phyloP scores from a whole-genome alignment of 441 rosid species.

The Arabidopsis hybrid region DNA sequence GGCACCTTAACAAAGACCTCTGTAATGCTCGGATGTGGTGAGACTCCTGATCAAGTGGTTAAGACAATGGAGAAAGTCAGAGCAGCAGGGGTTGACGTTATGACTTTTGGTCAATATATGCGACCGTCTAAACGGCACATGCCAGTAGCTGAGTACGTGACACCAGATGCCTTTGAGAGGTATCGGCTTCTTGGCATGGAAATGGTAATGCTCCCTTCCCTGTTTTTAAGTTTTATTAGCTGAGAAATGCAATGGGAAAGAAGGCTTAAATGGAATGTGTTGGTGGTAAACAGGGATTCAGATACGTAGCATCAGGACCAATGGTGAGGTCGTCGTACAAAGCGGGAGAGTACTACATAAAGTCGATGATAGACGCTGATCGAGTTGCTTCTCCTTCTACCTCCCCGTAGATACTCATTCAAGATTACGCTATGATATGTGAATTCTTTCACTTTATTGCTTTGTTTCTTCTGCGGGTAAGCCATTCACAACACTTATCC shows the following conservation, averaged over 20 bases:
- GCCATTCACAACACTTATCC: constrained; percentile 23
- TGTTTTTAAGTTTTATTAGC: neutral
- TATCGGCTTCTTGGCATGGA: constrained; percentile 88
- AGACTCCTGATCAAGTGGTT: constrained; percentile 91
- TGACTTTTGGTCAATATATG: constrained; percentile 99
- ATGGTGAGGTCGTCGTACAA: constrained; percentile 99
- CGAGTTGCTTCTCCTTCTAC: constrained; percentile 64
- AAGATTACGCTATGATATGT: constrained; percentile 22
- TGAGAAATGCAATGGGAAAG: constrained; percentile 6
- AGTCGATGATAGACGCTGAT: constrained; percentile 94
- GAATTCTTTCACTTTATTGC: constrained; percentile 36
- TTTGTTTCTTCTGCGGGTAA: constrained; percentile 24
- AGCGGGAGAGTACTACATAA: constrained; percentile 98
- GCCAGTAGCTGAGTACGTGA: constrained; percentile 94
- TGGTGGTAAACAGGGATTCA: constrained; percentile 71
- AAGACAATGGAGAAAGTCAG: constrained; percentile 95
- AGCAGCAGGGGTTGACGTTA: constrained; percentile 93
- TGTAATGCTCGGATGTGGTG: constrained; percentile 96
- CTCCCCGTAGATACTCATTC: constrained; percentile 46
- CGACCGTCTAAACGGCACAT: constrained; percentile 98
- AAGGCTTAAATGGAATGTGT: constrained; percentile 18
- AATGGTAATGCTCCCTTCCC: constrained; percentile 65
- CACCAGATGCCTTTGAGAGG: constrained; percentile 92
- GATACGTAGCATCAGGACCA: constrained; percentile 96
- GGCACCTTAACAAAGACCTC: constrained; percentile 96